phyloP scores from a whole-genome alignment of 2,329 filamentous ascomycete species.

The Aspergillus glaucus region DNA sequence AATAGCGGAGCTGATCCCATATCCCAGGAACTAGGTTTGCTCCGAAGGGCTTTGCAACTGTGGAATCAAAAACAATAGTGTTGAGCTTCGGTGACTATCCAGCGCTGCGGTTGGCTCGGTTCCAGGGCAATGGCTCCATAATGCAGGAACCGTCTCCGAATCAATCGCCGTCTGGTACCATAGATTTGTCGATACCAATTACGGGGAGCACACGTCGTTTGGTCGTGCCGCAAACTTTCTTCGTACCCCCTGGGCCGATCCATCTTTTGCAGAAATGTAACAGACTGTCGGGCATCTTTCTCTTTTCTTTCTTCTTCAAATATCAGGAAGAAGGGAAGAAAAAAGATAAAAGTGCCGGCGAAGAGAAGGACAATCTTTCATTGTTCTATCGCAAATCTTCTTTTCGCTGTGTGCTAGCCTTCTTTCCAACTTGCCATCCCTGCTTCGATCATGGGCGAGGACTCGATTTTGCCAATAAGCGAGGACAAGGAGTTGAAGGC shows the following conservation, averaged over 20 bases:
- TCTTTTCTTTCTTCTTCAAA: too few species aligned
- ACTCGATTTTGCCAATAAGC: not conserved
- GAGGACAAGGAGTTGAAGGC: not conserved
- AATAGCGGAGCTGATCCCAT: not conserved
- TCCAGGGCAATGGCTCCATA: not conserved
- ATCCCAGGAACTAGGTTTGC: not conserved
- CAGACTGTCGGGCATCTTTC: too few species aligned
- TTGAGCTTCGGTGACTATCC: not conserved
- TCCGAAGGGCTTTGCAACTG: not conserved
- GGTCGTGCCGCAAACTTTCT: not conserved
- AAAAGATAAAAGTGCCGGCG: too few species aligned
- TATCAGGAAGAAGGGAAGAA: too few species aligned
- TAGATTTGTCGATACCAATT: not conserved
- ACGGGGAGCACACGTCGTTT: not conserved
- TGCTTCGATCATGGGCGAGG: not conserved
- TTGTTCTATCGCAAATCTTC: not conserved
- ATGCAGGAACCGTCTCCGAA: not conserved
- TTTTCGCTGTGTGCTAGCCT: not conserved
- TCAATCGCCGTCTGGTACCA: not conserved
- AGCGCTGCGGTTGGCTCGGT: not conserved
- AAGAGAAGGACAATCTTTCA: too few species aligned
- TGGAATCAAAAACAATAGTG: not conserved
- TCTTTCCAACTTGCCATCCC: too few species aligned
- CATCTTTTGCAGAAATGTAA: too few species aligned
- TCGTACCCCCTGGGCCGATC: not conserved